phyloP scores from a whole-genome alignment of 805 yeast species.

The Candida hispaniensis region DNA sequence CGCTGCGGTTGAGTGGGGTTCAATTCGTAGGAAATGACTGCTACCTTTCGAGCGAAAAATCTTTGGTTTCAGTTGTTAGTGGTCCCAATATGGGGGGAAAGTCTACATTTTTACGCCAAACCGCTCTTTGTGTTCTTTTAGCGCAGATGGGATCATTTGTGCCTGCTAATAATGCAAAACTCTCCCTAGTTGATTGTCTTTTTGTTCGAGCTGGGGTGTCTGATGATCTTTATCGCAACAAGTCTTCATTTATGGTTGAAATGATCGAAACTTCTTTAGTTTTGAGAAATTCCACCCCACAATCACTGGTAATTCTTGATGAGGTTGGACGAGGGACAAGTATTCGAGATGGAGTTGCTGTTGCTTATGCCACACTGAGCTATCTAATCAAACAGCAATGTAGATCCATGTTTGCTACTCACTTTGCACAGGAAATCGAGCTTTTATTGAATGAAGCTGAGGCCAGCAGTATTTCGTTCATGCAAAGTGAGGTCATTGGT shows the following conservation, averaged over 20 bases:
- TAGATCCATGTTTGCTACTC: constrained; percentile 81
- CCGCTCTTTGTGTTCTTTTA: constrained; percentile 57
- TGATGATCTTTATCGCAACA: constrained; percentile 66
- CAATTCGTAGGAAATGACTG: constrained; percentile 43
- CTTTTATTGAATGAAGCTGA: constrained; percentile 30
- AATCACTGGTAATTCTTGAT: constrained; percentile 69
- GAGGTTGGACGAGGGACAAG: constrained; percentile 90
- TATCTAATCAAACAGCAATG: constrained; percentile 45
- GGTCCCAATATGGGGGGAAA: constrained; percentile 93
- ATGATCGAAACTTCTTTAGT: constrained; percentile 77
- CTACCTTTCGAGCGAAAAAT: constrained; percentile 18
- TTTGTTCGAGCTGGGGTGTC: constrained; percentile 71
- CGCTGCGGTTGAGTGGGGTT: constrained; percentile 39
- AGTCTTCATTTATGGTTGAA: constrained; percentile 89
- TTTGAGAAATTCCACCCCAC: constrained; percentile 49
- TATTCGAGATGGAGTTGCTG: constrained; percentile 70
- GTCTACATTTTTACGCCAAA: constrained; percentile 62
- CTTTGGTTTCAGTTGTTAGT: constrained; percentile 50
- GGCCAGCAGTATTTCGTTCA: constrained; percentile 23
- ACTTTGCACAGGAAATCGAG: constrained; percentile 53
- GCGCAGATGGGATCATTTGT: constrained; percentile 69
- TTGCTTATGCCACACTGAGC: constrained; percentile 65
- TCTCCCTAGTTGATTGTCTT: constrained; percentile 68
- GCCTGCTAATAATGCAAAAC: constrained; percentile 49
- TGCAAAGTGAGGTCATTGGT: constrained; percentile 22